Evolutionary conservation across 139 green algal species (phyloP), one percentile per base, ranked within the genome.

Genomic region (Medakamo hakoo): DNA sequence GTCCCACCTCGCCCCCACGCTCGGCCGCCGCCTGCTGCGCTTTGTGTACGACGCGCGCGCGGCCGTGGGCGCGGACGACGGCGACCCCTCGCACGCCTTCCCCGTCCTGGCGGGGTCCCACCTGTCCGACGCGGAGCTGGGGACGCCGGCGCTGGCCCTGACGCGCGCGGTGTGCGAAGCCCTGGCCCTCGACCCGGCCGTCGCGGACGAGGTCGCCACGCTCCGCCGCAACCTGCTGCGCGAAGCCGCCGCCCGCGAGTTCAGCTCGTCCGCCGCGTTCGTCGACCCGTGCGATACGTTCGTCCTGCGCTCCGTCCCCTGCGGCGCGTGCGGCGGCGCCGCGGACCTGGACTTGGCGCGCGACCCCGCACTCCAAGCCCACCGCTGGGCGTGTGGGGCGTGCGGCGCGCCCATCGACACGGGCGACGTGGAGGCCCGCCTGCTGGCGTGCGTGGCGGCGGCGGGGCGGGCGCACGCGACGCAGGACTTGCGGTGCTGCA

Each of bases 301-400:
- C 68, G 78, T 86, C 40, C 69, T 97, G 59, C 83, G 75, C 0
- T 87, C 93, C 60, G 83, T 95, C 62, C 83, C 94, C 59, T 96
- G 89, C 82, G 80, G 64, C 57, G 75, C 78, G 60, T 97, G 91
- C 86, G 89, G 90, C 63, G 79, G 91, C 79, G 92, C 84, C 69
- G 72, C 75, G 2, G 88, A 96, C 69, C 72, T 97, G 69, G 90
- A 97, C 79, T 65, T 96, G 40, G 94, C 83, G 72, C 72, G 88
- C 1, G 87, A 96, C 71, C 76, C 78, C 2, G 59, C 73, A 27
- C 70, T 73, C 25, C 67, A 77, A 55, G 22, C 20, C 5, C 56
- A 56, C 60, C 68, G 71, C 59, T 84, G 75, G 74, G 58, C 40
- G 30, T 87, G 80, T 66, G 32, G 56, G 30, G 27, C 55, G 1